Percentiles rank a stretch among this genome's conserved stretches.
Conservation (phyloP, 257 asterid genomes). For the Solanum phureja region DNA sequence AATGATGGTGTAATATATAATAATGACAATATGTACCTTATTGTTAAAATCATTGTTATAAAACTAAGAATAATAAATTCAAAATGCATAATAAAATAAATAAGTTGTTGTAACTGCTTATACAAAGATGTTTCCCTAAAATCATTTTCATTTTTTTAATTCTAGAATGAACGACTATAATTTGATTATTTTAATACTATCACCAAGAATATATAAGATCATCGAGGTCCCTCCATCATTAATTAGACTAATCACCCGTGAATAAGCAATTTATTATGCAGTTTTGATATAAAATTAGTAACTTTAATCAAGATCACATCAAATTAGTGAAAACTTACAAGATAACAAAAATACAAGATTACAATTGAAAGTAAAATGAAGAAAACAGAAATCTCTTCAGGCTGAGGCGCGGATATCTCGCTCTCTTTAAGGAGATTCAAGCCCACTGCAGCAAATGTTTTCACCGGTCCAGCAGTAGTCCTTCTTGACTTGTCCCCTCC, state of each 20-base stretch:
- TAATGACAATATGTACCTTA: not conserved
- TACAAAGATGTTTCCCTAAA: not conserved
- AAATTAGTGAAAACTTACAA: no score
- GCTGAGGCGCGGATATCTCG: no score
- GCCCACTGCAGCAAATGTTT: no score
- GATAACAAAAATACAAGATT: no score
- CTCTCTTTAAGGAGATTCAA: no score
- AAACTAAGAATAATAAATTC: not conserved
- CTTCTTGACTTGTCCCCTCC: no score
- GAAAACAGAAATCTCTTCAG: no score
- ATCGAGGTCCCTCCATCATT: not conserved
- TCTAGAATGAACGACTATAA: not conserved
- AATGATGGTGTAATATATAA: not conserved
- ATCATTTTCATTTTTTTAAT: accelerated
- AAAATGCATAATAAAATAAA: not conserved
- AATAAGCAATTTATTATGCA: no score
- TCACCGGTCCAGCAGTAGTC: no score
- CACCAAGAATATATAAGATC: not conserved
- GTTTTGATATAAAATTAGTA: not conserved
- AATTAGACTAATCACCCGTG: not conserved
- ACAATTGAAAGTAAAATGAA: no score
- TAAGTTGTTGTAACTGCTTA: not conserved
- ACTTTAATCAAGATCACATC: not conserved
- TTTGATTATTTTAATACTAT: not conserved
- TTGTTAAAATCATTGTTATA: no score